These are phyloP conservation scores for Lentinula edodes DNA, from an alignment of 768 basidiomycete species.

Conservation along the genomic window DNA sequence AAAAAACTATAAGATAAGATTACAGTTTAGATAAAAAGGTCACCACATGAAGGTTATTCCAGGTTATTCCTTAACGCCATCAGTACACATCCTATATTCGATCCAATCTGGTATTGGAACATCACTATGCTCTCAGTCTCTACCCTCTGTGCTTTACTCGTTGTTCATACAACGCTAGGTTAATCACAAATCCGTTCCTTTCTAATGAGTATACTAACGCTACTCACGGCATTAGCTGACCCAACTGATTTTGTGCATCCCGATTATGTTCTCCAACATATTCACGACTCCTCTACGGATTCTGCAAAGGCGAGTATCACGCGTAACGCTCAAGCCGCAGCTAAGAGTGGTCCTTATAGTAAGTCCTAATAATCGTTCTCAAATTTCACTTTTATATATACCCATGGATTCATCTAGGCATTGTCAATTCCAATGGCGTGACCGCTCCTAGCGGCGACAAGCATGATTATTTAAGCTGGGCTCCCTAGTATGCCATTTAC, in stretches of 20 bases:
- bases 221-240: slow-evolving; percentile 25
- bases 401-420: slow-evolving; percentile 19
- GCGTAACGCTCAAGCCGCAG: slow-evolving; percentile 27
- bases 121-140: slow-evolving; percentile 6
- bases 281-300: slow-evolving; percentile 2
- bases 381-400: background rate
- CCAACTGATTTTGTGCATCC: slow-evolving; percentile 46
- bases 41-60: background rate
- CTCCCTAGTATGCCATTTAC: slow-evolving; percentile 43
- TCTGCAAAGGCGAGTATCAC: slow-evolving; percentile 21
- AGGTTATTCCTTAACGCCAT: slow-evolving; percentile 8
- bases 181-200: background rate
- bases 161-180: slow-evolving; percentile 3
- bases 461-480: slow-evolving; percentile 53
- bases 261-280: slow-evolving; percentile 31
- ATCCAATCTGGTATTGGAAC: slow-evolving; percentile 2
- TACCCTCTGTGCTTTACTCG: background rate
- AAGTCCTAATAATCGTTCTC: slow-evolving; percentile 10
- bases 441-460: slow-evolving; percentile 31
- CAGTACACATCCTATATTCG: background rate
- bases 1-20: background rate
- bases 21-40: background rate
- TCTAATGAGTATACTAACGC: background rate
- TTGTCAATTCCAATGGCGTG: slow-evolving; percentile 31
- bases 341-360: slow-evolving; percentile 37